These are phyloP conservation scores for Fusarium oligoseptatum DNA, from an alignment of 2,329 filamentous ascomycete genomes.

Conservation along the genomic window DNA sequence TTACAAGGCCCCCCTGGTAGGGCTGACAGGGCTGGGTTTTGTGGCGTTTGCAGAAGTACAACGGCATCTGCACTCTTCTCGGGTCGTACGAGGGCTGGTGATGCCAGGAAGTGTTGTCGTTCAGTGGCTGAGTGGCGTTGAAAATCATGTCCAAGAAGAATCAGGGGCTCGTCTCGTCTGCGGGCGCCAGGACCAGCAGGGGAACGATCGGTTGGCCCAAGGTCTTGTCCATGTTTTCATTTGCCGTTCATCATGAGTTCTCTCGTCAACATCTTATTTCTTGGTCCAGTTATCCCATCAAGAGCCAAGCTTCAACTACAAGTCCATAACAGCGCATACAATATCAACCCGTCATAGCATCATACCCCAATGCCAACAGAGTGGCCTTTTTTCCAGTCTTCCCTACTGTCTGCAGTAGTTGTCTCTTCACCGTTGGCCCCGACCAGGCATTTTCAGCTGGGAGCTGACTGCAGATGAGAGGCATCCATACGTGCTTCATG, in stretches of 20 bases:
- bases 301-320: neutral
- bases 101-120: neutral
- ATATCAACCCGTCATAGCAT: neutral
- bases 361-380: neutral
- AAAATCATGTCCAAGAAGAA: neutral
- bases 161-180: neutral
- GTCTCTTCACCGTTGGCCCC: neutral
- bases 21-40: neutral
- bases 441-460: neutral
- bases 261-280: neutral
- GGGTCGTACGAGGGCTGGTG: neutral
- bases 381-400: neutral
- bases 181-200: neutral
- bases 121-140: neutral
- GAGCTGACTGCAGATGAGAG: neutral
- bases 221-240: neutral
- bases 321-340: neutral
- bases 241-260: neutral
- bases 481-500: neutral
- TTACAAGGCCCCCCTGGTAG: neutral
- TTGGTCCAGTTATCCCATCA: neutral
- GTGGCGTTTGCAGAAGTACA: neutral
- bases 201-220: neutral
- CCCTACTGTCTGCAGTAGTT: neutral
- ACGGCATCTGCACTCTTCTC: neutral